phyloP scores from a whole-genome alignment of 108 stramenopile genomes.

The Asterionellopsis glacialis region DNA sequence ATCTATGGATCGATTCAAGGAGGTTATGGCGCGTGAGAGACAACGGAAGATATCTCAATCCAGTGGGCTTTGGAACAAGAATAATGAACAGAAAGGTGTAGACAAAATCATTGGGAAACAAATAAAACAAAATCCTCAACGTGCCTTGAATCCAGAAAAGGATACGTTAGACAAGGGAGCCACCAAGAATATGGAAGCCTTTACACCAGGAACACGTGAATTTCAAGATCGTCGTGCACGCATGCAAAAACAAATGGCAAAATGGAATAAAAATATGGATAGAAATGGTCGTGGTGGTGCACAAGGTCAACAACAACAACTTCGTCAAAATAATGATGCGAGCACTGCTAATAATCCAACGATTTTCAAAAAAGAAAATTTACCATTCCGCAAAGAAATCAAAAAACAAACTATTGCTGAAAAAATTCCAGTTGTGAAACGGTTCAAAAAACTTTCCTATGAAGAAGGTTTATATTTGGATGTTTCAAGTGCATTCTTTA shows the following conservation, averaged over 20 bases:
- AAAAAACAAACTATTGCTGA: neutral
- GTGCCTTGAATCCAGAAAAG: neutral
- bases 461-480: constrained; percentile 70
- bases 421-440: constrained; percentile 20
- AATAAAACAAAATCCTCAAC: neutral
- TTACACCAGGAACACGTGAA: constrained; percentile 31
- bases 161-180: neutral
- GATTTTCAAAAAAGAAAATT: constrained; percentile 7
- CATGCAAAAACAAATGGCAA: neutral
- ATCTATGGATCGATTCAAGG: constrained; percentile 13
- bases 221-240: constrained; percentile 3
- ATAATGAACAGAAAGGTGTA: neutral
- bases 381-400: constrained; percentile 35
- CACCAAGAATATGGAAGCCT: constrained; percentile 30
- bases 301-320: too few relatives aligned
- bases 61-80: too few relatives aligned
- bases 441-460: constrained; percentile 13
- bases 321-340: too few relatives aligned
- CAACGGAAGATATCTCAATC: neutral
- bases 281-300: neutral
- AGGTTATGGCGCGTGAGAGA: constrained; percentile 1
- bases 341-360: too few relatives aligned
- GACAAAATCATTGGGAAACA: constrained; percentile 2
- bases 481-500: constrained; percentile 53
- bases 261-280: neutral